Evolutionary conservation across 768 basidiomycete genomes (phyloP), one percentile per base, ranked within the genome.

Genomic region (Chalciporus pseudorubinellus): DNA sequence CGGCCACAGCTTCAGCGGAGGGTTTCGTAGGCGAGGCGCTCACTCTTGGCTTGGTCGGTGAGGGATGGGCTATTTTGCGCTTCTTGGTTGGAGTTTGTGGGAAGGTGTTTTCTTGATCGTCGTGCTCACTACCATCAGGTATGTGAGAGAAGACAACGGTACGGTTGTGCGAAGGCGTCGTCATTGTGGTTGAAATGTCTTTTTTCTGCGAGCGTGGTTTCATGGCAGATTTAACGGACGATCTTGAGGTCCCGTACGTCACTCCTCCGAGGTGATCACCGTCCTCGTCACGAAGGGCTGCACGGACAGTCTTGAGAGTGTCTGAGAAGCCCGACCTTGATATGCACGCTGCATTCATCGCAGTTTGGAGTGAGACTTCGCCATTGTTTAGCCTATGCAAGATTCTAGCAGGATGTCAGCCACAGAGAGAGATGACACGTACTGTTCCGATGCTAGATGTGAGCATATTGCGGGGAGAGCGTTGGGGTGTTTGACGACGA

Each of bases 11-110:
- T 21, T 33, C 36, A n/a, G 14, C 33, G 6, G 36, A 28, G 19
- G 28, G 50, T 33, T 54, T 60, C 0, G 51, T 12, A 5, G 57
- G 55, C 11, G 60, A 62, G 22, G 14, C 40, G 12, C 47, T 56
- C 7, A 55, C 53, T 13, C 53, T 48, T 16, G 52, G 46, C 36
- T 64, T 63, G 22, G 24, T 34, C 3, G 53, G 55, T 2, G 49
- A 48, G 26, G 56, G 45, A 9, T 56, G 43, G 9, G 67, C 67
- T 2, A 66, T 42, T 47, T 68, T 75, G 33, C 68, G 68, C 56
- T 65, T 75, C 54, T 79, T 78, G 29, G 68, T 71, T 0, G 78
- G 78, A 6, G 78, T n/a, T n/a, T n/a, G n/a, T n/a, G n/a, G n/a
- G n/a, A n/a, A n/a, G n/a, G n/a, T n/a, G n/a, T n/a, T n/a, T n/a